Conservation (phyloP, 2,329 filamentous ascomycete genomes). For the Lithohypha guttulata region DNA sequence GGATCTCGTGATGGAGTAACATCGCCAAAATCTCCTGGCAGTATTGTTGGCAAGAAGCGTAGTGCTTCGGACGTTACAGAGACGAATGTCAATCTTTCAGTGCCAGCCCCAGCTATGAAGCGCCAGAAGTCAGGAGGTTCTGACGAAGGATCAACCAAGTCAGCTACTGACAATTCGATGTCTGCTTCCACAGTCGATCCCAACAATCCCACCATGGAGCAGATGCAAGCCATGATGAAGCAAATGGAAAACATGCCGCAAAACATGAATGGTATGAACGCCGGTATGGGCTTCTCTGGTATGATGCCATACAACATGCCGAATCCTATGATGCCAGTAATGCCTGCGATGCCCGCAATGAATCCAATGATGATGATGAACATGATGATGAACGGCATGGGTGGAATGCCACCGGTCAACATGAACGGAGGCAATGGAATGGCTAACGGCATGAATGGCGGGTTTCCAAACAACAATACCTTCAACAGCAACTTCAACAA, state of each 20-base stretch:
- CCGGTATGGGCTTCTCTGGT: neutral
- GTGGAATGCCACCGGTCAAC: conserved; percentile 36
- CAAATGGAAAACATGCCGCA: conserved; percentile 13
- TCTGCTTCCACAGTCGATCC: neutral
- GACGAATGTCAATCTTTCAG: conserved; percentile 47
- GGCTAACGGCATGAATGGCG: conserved; percentile 21
- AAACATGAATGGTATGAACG: conserved; percentile 5
- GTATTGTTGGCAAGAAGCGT: conserved; percentile 58
- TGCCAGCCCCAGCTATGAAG: conserved; percentile 28
- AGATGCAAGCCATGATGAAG: conserved; percentile 21
- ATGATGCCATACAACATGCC: conserved; percentile 9
- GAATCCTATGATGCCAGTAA: conserved; percentile 14
- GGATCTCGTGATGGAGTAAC: conserved; percentile 15
- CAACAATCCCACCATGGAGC: conserved; percentile 25
- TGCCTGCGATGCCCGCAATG: conserved; percentile 18
- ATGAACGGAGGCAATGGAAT: conserved; percentile 27
- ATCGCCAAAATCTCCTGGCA: conserved; percentile 19
- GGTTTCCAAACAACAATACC: conserved; percentile 23
- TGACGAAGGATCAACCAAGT: conserved; percentile 29
- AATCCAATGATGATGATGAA: conserved; percentile 33
- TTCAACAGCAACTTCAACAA: conserved; percentile 25
- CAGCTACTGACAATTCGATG: neutral
- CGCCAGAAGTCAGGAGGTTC: conserved; percentile 36
- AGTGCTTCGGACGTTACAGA: conserved; percentile 55
- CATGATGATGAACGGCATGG: conserved; percentile 34